A percentile compares a stretch with the other conserved stretches of the same genome.
Conservation (phyloP, 345 rosid genomes). For the Salix exigua region DNA sequence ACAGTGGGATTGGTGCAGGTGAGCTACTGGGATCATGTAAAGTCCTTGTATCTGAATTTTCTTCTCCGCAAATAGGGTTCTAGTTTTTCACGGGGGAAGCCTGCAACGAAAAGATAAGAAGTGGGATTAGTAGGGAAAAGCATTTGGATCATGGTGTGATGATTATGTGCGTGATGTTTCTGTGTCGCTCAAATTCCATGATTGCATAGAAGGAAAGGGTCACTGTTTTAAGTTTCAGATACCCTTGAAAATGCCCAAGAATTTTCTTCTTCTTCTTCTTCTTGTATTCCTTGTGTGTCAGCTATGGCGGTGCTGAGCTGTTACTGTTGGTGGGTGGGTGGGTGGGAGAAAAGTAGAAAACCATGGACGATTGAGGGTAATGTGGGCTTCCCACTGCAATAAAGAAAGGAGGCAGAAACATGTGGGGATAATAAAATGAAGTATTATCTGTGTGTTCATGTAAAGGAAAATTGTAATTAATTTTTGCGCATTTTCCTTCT, state of each 20-base stretch:
- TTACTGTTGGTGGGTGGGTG: constrained; percentile 9
- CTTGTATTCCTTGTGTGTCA: not conserved
- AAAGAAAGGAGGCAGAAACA: constrained; percentile 3
- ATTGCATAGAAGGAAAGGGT: constrained; percentile 11
- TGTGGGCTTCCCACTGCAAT: constrained; percentile 6
- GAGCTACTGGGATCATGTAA: not conserved
- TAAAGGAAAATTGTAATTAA: constrained; percentile 11
- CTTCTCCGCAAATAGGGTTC: constrained; percentile 15
- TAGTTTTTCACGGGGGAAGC: constrained; percentile 10
- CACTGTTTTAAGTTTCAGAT: not conserved
- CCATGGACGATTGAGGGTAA: constrained; percentile 5
- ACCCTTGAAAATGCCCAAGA: not conserved
- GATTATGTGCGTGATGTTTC: not conserved
- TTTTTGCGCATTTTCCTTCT: not conserved
- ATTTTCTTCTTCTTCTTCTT: constrained; percentile 5
- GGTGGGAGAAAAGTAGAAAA: too few relatives aligned
- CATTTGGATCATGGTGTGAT: not conserved
- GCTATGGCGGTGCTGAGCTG: constrained; percentile 17
- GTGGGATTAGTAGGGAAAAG: too few relatives aligned
- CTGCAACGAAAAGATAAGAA: not conserved
- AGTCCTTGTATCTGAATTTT: not conserved
- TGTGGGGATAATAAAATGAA: constrained; percentile 19
- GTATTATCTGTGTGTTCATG: constrained; percentile 8
- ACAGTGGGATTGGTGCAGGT: not conserved
- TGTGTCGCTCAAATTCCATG: constrained; percentile 3